Percentiles rank a stretch among this genome's conserved stretches.
Evolutionary conservation across 345 rosid species (phyloP).

Genomic region (Eucalyptus viminalis): DNA sequence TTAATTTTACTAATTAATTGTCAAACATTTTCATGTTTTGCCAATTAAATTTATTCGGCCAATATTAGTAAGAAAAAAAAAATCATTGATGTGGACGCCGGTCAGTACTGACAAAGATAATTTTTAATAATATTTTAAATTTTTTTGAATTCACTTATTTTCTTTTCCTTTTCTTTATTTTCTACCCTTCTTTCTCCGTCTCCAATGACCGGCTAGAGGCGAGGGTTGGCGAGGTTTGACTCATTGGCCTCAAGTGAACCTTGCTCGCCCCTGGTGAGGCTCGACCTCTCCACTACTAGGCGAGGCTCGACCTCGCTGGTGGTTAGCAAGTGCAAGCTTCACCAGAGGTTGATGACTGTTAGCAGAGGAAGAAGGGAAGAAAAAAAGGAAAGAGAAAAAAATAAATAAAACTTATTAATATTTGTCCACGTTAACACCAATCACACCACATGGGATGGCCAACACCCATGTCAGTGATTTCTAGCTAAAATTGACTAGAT

Average conservation of each 20-base stretch:
- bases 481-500: background rate
- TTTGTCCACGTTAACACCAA: too few species aligned
- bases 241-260: background rate
- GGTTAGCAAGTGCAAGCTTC: background rate
- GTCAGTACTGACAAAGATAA: fast-evolving
- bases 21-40: background rate
- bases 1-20: background rate
- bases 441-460: too few species aligned
- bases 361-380: background rate
- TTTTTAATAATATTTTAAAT: too few species aligned
- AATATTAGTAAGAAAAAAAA: too few species aligned
- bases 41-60: background rate
- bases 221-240: too few species aligned
- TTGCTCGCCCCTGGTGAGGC: background rate
- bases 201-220: background rate
- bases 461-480: too few species aligned
- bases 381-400: too few species aligned
- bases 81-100: too few species aligned
- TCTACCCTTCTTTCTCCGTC: background rate
- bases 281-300: too few species aligned
- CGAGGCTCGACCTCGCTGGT: background rate
- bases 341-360: fast-evolving
- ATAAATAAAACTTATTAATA: too few species aligned
- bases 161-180: too few species aligned
- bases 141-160: too few species aligned